Percentiles rank a stretch among this genome's conserved stretches.
These are phyloP conservation scores for Myochromella boudieri DNA, from an alignment of 768 basidiomycete genomes.

Conservation along the genomic window DNA sequence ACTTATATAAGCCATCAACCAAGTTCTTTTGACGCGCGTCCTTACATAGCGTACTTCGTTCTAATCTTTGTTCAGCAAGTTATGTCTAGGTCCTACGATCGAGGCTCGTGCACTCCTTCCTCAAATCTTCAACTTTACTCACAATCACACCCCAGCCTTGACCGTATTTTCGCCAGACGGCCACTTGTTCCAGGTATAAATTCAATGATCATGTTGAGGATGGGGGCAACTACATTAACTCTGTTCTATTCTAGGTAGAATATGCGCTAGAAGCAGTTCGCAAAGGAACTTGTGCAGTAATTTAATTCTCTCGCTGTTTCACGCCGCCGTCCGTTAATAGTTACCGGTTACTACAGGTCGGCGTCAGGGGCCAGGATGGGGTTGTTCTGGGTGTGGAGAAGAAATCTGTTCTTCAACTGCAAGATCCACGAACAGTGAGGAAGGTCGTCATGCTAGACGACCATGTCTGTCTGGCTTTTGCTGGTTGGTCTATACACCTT, in stretches of 20 bases:
- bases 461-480: constrained; percentile 95
- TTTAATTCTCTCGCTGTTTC: constrained; percentile 19
- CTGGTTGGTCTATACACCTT: constrained; percentile 55
- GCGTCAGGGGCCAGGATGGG: constrained; percentile 91
- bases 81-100: constrained; percentile 97
- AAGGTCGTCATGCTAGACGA: constrained; percentile 99
- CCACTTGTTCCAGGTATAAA: constrained; percentile 89
- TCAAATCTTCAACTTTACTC: neutral
- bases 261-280: constrained; percentile 98
- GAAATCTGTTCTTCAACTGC: constrained; percentile 95
- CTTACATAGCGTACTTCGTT: constrained; percentile 17
- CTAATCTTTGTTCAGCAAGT: constrained; percentile 19
- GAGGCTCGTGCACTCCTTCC: constrained; percentile 54
- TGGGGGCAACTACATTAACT: constrained; percentile 15
- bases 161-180: constrained; percentile 99
- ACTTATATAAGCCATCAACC: neutral
- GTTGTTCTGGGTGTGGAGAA: constrained; percentile 98
- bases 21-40: constrained; percentile 47
- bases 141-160: constrained; percentile 55
- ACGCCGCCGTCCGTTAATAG: neutral
- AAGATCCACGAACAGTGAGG: constrained; percentile 95
- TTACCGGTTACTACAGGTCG: constrained; percentile 66
- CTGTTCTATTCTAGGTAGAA: constrained; percentile 71
- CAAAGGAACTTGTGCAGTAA: constrained; percentile 95
- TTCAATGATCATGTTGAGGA: constrained; percentile 7